These are phyloP conservation scores for Cordyceps militaris DNA, from an alignment of 2,329 filamentous ascomycete genomes.

Conservation along the genomic window DNA sequence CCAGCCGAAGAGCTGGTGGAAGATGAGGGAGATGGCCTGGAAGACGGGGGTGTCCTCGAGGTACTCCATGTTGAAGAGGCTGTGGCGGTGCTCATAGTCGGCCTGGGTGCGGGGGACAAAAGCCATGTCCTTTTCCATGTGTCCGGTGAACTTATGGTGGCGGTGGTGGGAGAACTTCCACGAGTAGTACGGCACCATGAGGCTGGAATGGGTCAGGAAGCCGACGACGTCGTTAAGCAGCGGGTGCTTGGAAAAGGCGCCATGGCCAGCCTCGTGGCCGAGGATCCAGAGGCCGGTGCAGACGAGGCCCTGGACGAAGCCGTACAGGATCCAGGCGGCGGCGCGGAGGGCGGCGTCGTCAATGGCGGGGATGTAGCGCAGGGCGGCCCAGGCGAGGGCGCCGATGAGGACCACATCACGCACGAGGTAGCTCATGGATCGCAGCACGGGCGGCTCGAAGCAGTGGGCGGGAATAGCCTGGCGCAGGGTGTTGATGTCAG, in stretches of 20 bases:
- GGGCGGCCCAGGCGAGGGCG: constrained; percentile 14
- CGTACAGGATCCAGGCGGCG: constrained; percentile 50
- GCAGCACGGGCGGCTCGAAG: constrained; percentile 48
- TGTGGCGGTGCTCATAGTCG: constrained; percentile 26
- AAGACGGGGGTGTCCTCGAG: constrained; percentile 58
- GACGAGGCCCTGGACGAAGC: constrained; percentile 57
- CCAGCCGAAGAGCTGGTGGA: constrained; percentile 60
- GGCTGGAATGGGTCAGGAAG: constrained; percentile 57
- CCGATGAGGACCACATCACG: constrained; percentile 47
- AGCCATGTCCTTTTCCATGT: constrained; percentile 61
- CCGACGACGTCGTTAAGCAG: constrained; percentile 55
- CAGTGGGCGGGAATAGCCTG: constrained; percentile 54
- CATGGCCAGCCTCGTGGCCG: constrained; percentile 65
- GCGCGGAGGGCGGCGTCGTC: constrained; percentile 36
- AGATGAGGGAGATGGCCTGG: constrained; percentile 45
- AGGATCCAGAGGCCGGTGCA: constrained; percentile 65
- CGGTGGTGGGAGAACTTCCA: constrained; percentile 66
- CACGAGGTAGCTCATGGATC: constrained; percentile 48
- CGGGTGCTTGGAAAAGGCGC: constrained; percentile 54
- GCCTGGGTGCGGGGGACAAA: constrained; percentile 48
- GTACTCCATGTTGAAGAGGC: constrained; percentile 37
- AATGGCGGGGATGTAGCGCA: constrained; percentile 43
- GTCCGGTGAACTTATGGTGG: constrained; percentile 62
- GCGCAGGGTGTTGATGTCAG: constrained; percentile 41
- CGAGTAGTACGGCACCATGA: constrained; percentile 64